A percentile compares a stretch with the other conserved stretches of the same genome.
Evolutionary conservation across 2,329 filamentous ascomycete genomes (phyloP).

Genomic region (Coniochaeta sp.): DNA sequence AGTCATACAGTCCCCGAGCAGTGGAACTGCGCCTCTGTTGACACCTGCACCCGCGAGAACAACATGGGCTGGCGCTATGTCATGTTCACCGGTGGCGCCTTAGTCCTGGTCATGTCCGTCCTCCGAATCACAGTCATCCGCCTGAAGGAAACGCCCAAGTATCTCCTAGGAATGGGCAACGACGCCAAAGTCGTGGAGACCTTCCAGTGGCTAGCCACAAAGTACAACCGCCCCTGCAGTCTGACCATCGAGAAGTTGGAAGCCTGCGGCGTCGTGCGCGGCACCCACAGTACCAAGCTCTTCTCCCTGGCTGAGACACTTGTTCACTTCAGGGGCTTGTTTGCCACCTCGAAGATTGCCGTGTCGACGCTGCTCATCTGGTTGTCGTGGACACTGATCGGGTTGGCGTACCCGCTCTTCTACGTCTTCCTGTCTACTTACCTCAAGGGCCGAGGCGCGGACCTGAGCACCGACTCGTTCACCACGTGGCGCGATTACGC

Average conservation of each 20-base stretch:
- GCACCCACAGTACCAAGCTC: slow-evolving; percentile 22
- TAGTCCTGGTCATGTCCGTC: slow-evolving; percentile 42
- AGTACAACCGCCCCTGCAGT: slow-evolving; percentile 29
- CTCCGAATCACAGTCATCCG: slow-evolving; percentile 45
- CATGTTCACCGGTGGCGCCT: slow-evolving; percentile 37
- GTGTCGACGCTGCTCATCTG: slow-evolving; percentile 59
- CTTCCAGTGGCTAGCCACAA: slow-evolving; percentile 28
- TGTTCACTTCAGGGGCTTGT: slow-evolving; percentile 58
- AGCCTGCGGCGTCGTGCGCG: slow-evolving; percentile 33
- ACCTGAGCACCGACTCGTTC: slow-evolving; percentile 23
- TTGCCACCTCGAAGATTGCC: slow-evolving; percentile 50
- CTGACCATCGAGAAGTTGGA: slow-evolving; percentile 37
- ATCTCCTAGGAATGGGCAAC: slow-evolving; percentile 42
- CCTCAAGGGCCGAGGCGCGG: slow-evolving; percentile 51
- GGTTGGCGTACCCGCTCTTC: slow-evolving; percentile 67
- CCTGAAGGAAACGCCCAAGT: slow-evolving; percentile 54
- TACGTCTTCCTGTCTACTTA: slow-evolving; percentile 61
- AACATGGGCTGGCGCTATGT: slow-evolving; percentile 46
- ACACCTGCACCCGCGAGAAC: slow-evolving; percentile 29
- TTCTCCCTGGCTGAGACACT: slow-evolving; percentile 24
- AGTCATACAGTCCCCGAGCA: slow-evolving; percentile 20
- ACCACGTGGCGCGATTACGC: slow-evolving; percentile 68
- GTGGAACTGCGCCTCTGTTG: slow-evolving; percentile 25
- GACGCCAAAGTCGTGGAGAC: slow-evolving; percentile 42
- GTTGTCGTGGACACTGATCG: slow-evolving; percentile 62